These are phyloP conservation scores for Salix purpurea DNA, from an alignment of 345 rosid genomes.

Conservation along the genomic window DNA sequence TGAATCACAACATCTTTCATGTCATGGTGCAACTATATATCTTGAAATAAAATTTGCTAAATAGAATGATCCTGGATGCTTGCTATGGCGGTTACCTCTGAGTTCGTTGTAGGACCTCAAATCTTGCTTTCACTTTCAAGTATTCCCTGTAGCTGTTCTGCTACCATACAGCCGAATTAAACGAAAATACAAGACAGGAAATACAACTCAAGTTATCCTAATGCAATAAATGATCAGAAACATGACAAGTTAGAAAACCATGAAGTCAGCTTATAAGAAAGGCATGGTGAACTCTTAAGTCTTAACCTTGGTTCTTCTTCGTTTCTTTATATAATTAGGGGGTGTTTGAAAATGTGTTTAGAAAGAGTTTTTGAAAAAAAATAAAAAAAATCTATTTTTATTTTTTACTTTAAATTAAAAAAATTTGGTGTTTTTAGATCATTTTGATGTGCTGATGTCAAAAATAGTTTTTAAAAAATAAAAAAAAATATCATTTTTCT, in stretches of 20 bases:
- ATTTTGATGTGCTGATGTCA: too few species aligned
- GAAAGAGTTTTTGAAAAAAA: too few species aligned
- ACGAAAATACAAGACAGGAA: neutral
- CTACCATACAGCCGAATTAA: neutral
- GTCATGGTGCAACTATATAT: neutral
- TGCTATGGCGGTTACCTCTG: constrained; percentile 51
- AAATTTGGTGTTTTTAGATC: too few species aligned
- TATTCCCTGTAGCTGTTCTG: constrained; percentile 93
- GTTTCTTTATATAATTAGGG: neutral
- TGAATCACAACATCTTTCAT: neutral
- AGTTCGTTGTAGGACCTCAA: constrained; percentile 69
- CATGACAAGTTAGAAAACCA: neutral
- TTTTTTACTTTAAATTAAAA: too few species aligned
- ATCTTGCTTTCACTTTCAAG: constrained; percentile 72
- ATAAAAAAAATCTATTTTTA: too few species aligned
- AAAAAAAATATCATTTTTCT: too few species aligned
- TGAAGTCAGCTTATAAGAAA: neutral
- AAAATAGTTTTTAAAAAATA: too few species aligned
- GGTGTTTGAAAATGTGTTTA: too few species aligned
- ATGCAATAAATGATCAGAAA: neutral
- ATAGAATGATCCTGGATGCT: neutral
- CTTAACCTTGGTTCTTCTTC: neutral
- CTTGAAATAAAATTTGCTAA: neutral
- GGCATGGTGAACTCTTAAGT: neutral
- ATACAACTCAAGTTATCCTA: neutral